Conservation (phyloP, 2,329 filamentous ascomycete genomes). For the Tolypocladium ophioglossoides region DNA sequence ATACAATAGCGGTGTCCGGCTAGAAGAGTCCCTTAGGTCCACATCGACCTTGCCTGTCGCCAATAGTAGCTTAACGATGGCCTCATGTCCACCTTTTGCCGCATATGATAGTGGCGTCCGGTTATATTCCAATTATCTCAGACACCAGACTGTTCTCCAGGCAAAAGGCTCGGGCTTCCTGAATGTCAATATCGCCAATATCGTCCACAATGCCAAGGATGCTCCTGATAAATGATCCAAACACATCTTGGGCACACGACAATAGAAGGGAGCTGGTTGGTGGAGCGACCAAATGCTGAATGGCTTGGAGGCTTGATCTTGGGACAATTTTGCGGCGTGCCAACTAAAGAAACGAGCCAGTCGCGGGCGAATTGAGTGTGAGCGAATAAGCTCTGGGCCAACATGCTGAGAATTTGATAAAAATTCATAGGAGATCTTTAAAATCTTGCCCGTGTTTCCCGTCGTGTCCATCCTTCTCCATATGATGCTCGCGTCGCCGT, state of each 20-base stretch:
- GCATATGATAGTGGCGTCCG: not conserved
- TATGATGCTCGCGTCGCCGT: not conserved
- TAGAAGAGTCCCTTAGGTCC: no score
- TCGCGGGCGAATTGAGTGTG: not conserved
- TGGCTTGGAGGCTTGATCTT: not conserved
- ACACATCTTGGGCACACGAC: not conserved
- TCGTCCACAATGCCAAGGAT: not conserved
- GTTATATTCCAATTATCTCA: not conserved
- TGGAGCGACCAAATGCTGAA: not conserved
- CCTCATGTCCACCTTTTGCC: not conserved
- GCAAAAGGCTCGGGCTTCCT: not conserved
- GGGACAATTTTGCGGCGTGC: not conserved
- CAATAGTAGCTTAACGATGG: not conserved
- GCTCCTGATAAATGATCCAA: not conserved
- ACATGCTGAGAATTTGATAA: no score
- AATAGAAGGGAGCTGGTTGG: not conserved
- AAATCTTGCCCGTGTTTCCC: not conserved
- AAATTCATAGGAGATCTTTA: not conserved
- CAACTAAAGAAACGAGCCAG: not conserved
- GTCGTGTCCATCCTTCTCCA: not conserved
- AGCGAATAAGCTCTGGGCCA: no score
- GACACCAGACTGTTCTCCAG: not conserved
- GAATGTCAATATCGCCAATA: not conserved
- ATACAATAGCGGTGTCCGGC: no score
- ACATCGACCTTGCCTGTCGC: not conserved